Evolutionary conservation across 1,139 yeast species (phyloP), one percentile per base, ranked within the genome.

Genomic region (Lodderomyces orthopsilosis): DNA sequence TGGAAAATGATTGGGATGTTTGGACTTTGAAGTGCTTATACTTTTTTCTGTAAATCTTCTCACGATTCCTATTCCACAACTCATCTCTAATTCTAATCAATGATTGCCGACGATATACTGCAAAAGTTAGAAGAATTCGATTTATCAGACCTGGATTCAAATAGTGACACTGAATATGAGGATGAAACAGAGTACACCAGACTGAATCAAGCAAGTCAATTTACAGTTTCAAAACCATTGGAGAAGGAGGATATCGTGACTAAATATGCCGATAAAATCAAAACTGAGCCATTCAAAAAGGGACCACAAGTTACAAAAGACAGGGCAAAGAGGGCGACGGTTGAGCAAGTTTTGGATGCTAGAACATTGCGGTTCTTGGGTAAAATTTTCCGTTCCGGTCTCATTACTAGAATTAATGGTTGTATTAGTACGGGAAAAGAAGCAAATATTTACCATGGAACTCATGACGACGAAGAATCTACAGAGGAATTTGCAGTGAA

Each of bases 371-470:
- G 81, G 56, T 91, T 91, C 58, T 69, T 94, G 48, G 82, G 83
- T 43, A 89, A 88, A 49, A 75, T 94, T 62, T 83, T 89, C 61
- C 86, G 83, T 58, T 83, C 85, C 54, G 96, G 96, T 3, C 75
- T 86, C 12, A 79, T 94, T 26, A 80, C 93, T 7, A 81, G 88
- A 53, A 84, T 94, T 56, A 89, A 91, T 56, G 98, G 98, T 6
- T 93, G 98, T 61, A 77, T 94, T 41, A 83, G 95, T 56, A 94
- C 98, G 0, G 99, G 99, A 35, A 94, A 94, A 62, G 99, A 94
- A 62, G 98, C 98, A 21, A 94, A 94, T 60, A 98, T 94, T 2
- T 94, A 94, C 60, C 96, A 91, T 61, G 98, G 96, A 0, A 81
- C 81, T 52, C 84, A 88, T 45, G 94, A 85, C 46, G 77, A 73